Evolutionary conservation across 768 basidiomycete genomes (phyloP), one percentile per base, ranked within the genome.

Genomic region (Tricholoma hemisulphureum): DNA sequence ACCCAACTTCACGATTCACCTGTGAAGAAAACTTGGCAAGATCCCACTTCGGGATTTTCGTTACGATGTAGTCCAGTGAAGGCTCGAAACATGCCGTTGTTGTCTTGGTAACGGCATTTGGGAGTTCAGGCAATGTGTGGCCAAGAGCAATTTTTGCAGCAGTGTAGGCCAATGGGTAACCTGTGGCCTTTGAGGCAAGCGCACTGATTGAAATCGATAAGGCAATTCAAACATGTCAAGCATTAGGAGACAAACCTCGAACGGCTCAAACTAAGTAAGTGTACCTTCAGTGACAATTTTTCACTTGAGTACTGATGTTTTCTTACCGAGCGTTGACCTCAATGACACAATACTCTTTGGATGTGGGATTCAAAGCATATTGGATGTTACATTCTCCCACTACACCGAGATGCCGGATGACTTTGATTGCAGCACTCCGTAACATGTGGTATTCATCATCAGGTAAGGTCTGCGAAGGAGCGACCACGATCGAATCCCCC

Each of bases 1-100:
- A 98, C 23, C 96, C 97, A 53, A 98, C 87, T 69, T 93, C 87
- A 61, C 96, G 88, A 69, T 96, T 87, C 58, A 98, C 97, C 67
- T 96, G 92, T 37, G 87, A 77, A 20, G 89, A 90, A 80, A 99
- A 98, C 74, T 99, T 99, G 63, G 95, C 95, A 56, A 99, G 79
- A 76, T 99, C 97, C 96, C 97, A 98, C 73, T 98, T 98, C 60
- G 97, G 97, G 62, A 99, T 98, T 77, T 99, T 99, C 50, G 95
- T 97, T 59, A 99, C 97, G 68, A 99, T 97, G 74, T 99, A 99
- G 73, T 99, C 97, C 43, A 99, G 81, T 7, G 95, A 96, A 23
- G 97, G 96, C 70, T 99, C 97, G 75, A 98, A 99, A 76, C 97
- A 98, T 2, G 97, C 97, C 9, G 97, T 98, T 1, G 97, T 99